Base-by-base conservation (phyloP, 495 filamentous ascomycete genomes). In the Staphylotrichum tortipilum region DNA sequence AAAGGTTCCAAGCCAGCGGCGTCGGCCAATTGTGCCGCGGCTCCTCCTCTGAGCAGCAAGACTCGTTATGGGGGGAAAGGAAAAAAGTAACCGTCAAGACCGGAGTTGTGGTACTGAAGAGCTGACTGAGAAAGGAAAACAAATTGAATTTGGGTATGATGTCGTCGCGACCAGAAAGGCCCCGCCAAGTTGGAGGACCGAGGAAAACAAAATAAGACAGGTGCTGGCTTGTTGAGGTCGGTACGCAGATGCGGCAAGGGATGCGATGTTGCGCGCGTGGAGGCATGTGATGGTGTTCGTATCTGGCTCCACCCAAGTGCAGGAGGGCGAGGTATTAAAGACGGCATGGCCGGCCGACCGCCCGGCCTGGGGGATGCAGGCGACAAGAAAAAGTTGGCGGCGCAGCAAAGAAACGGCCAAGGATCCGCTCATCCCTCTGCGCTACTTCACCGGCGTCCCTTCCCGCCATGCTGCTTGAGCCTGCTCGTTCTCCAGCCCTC, bases 401-500 rank as follows among this genome's bases (percentile, higher is more conserved):
- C n/a, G n/a, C n/a, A n/a, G n/a, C 15, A 31, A 31, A 26, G 26
- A 14, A 18, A 26, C 36, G 21, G 33, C 15, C 4, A 3, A n/a
- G n/a, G 23, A 42, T n/a, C 23, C n/a, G 38, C 21, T 31, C 22
- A 39, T 11, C 34, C 36, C 10, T 14, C 14, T 17, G 6, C 18
- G 19, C 8, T 0, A 3, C 15, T 34, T 61, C 47, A 64, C 48
- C 58, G 55, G 35, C 50, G 55, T 30, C 56, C 31, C 47, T 63
- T 66, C n/a, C 36, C 43, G 7, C 55, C 61, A 7, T 62, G 65
- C 21, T 72, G 69, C 64, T 77, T 78, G 49, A 80, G 73, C 47
- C 77, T 66, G 66, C 70, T 78, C 2, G 77, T 97, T 68, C 92
- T 80, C 92, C 92, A 98, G 55, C 87, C 82, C 67, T 98, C 92